Base-by-base conservation (phyloP, 768 basidiomycete species). In the Boletales sp. region DNA sequence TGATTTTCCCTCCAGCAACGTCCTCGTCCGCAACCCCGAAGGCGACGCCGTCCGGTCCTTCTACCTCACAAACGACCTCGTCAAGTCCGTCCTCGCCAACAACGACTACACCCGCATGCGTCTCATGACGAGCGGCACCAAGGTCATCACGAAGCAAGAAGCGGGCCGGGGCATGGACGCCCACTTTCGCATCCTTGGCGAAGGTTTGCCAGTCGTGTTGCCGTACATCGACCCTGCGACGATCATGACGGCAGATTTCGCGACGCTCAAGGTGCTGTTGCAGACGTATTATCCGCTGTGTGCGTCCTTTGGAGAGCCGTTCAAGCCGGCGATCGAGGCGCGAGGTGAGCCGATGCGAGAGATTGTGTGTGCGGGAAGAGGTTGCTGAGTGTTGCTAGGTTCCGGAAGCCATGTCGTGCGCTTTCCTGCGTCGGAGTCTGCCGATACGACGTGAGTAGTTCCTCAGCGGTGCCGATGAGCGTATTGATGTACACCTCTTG, bases 81-180 rank as follows among this genome's bases (percentile, higher is more conserved):
- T 95, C 63, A 91, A 89, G 68, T 69, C 75, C n/a, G 74, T 98
- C 53, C 78, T 97, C 49, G 61, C 74, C 46, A 72, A 84, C 63
- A 99, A 98, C 64, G 84, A 91, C 63, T 94, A 86, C 65, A 79
- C 80, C 28, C 83, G 86, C 25, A 77, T 97, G 48, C 84, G 96
- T 2, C 81, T 99, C 46, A 85, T 94, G 59, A 84, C 89, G 13
- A 87, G 90, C n/a, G 96, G 96, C 17, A 93, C 94, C 36, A 95
- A 96, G 67, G 84, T 93, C 12, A 88, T 98, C 68, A 81, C 83
- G 7, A 89, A 91, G 62, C 94, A 98, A 66, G 94, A 95, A 52
- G 81, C 80, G 2, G 82, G 78, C 2, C 79, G 79, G 39, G 82
- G 77, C 4, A 64, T 64, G 35, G 79, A 82, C 19, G 69, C 82